Evolutionary conservation across 148 eudicot genomes (phyloP).

Genomic region (Agrostemma githago): DNA sequence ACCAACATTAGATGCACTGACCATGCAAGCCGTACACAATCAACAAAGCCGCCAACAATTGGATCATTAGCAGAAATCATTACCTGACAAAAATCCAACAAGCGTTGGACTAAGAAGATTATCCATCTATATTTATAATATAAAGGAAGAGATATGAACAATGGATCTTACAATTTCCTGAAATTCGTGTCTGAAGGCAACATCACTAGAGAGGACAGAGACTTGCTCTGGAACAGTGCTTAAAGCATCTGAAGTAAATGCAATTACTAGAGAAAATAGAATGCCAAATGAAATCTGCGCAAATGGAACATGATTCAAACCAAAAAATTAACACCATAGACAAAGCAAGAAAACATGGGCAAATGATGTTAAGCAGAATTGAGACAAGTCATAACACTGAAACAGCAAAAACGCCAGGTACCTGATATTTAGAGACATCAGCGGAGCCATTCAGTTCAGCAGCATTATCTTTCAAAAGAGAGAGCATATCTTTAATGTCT

Average conservation of each 20-base stretch:
- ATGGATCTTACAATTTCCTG: conserved; percentile 64
- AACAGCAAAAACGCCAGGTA: conserved; percentile 20
- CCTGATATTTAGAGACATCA: conserved; percentile 76
- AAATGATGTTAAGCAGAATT: not conserved
- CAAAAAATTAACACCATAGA: conserved; percentile 1
- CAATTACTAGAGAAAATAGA: conserved; percentile 78
- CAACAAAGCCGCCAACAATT: conserved; percentile 58
- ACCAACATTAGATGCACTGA: conserved; percentile 69
- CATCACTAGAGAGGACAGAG: conserved; percentile 59
- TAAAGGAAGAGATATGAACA: conserved; percentile 15
- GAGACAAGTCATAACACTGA: not conserved
- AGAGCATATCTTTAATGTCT: conserved; percentile 75
- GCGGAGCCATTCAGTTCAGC: conserved; percentile 51
- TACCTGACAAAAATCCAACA: conserved; percentile 38
- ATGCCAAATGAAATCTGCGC: conserved; percentile 77
- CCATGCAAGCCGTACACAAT: conserved; percentile 88
- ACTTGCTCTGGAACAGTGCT: conserved; percentile 64
- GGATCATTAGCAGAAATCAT: conserved; percentile 58
- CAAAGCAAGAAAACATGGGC: not conserved
- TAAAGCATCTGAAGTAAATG: conserved; percentile 86
- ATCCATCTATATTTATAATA: not conserved
- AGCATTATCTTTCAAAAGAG: conserved; percentile 60
- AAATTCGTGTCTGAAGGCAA: conserved; percentile 79
- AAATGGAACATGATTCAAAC: conserved; percentile 17
- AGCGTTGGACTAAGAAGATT: not conserved